Conservation (phyloP, 805 yeast species). For the Myxozyma lipomycoides region DNA sequence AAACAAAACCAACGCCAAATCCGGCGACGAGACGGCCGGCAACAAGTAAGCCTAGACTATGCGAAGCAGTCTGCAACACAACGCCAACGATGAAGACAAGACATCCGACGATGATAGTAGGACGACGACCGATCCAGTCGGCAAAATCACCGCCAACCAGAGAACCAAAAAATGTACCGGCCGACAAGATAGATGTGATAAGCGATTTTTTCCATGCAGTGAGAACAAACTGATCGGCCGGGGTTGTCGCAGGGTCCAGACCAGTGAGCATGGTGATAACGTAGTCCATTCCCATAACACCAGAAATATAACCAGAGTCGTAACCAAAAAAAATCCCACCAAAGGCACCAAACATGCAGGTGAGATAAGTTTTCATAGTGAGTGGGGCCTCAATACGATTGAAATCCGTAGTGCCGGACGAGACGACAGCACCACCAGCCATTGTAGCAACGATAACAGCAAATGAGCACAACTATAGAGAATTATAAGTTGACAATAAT, state of each 20-base stretch:
- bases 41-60: conserved; percentile 50
- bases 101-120: conserved; percentile 43
- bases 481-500: too few species aligned
- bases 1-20: conserved; percentile 70
- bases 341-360: conserved; percentile 76
- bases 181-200: conserved; percentile 70
- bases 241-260: neutral
- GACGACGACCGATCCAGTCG: conserved; percentile 69
- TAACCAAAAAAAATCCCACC: conserved; percentile 89
- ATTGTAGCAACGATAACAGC: too few species aligned
- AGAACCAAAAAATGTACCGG: conserved; percentile 84
- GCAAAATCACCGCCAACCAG: conserved; percentile 58
- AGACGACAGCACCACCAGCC: conserved; percentile 9
- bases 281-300: conserved; percentile 61
- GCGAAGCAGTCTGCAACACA: conserved; percentile 58
- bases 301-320: conserved; percentile 82
- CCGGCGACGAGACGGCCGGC: conserved; percentile 70
- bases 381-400: conserved; percentile 12
- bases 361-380: conserved; percentile 48
- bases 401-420: neutral
- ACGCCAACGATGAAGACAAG: conserved; percentile 68
- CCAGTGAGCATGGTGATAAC: neutral
- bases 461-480: too few species aligned
- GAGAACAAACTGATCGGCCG: neutral
- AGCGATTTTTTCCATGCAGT: conserved; percentile 43